Evolutionary conservation across 1,284 basidiomycete genomes (phyloP), one percentile per base, ranked within the genome.

Genomic region (Irpex lacteus): DNA sequence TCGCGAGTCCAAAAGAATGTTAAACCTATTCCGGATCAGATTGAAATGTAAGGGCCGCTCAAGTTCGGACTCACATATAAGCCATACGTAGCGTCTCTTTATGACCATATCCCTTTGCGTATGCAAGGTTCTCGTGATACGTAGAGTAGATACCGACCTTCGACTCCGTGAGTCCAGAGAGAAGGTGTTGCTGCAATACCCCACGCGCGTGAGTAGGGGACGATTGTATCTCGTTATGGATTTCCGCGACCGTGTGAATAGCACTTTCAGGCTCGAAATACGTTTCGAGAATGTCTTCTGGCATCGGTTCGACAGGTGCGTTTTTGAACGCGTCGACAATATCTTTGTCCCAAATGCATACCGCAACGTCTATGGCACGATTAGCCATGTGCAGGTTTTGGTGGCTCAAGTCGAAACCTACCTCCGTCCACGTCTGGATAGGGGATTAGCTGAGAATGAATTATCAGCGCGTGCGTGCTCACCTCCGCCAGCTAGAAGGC

Each of bases 361-460:
- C 81, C 0, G 84, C 81, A 11, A 81, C 83, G 67, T 92, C 90
- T 91, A 62, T 50, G 38, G 11, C 21, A 44, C 7, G 38, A 19
- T 49, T n/a, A 44, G 34, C 11, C 34, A 37, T 21, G 32, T 8
- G 9, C 13, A 9, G n/a, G 59, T 21, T 19, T 44, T 56, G 15
- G 32, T 26, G 26, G 26, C 26, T 26, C 26, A 40, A 58, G 13
- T n/a, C 8, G 1, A 38, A 18, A 18, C 77, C 60, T 72, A 90
- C 90, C 90, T 75, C 90, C 89, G 69, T 91, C 89, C 74, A 85
- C 86, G 70, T 91, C 89, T 90, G 67, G 53, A 21, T 65, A 15
- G 63, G 38, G 15, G 40, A 63, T 4, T 7, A 36, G 64, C 1
- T 59, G 47, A 19, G 11, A 47, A 63, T 2, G 4, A 37, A 6